Conservation (phyloP, 306 rosid genomes). For the Cicer chorassanicum region DNA sequence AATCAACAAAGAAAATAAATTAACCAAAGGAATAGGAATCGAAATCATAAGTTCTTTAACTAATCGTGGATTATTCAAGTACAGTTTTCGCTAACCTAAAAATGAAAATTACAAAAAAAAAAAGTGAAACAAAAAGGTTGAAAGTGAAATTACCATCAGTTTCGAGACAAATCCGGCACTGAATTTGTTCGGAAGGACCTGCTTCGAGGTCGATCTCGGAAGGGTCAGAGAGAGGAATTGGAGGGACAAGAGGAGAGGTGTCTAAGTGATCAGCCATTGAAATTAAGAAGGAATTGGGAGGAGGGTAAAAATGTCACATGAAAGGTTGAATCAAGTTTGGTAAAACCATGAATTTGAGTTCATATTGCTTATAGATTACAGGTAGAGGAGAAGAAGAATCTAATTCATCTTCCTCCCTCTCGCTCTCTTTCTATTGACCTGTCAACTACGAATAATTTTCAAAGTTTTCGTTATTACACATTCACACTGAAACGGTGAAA, state of each 20-base stretch:
- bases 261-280: conserved; percentile 84
- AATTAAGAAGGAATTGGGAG: not conserved
- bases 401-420: conserved; percentile 13
- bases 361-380: not conserved
- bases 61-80: not conserved
- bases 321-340: not conserved
- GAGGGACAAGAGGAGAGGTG: conserved; percentile 78
- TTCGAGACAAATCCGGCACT: conserved; percentile 98
- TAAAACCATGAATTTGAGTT: conserved; percentile 38
- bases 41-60: conserved; percentile 1
- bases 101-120: not conserved
- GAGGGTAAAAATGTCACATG: conserved; percentile 32
- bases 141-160: conserved; percentile 72
- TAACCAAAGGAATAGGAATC: not conserved
- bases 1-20: not conserved
- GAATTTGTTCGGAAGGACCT: conserved; percentile 94
- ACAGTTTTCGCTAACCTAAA: conserved; percentile 40
- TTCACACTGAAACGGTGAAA: not conserved
- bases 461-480: conserved; percentile 20
- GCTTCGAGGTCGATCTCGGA: conserved; percentile 96
- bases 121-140: not conserved
- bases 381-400: conserved; percentile 44
- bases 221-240: conserved; percentile 60
- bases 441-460: conserved; percentile 6
- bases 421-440: conserved; percentile 29